These are phyloP conservation scores for Grigorovia yakushimaensis DNA, from an alignment of 805 yeast species.

Conservation along the genomic window DNA sequence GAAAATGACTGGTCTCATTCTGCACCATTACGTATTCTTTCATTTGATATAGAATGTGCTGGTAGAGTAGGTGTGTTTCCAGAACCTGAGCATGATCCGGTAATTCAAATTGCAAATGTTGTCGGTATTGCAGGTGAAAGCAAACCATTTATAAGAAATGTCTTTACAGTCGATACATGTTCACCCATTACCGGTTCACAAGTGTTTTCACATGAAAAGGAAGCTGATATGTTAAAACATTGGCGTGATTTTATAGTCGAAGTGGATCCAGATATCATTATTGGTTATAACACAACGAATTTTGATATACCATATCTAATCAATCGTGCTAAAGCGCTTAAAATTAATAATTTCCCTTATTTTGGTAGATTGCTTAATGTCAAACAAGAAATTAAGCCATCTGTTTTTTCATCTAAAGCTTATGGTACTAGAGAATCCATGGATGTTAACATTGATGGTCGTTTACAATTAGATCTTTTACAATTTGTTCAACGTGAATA, in stretches of 20 bases:
- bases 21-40: conserved; percentile 87
- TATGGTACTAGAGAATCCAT: conserved; percentile 94
- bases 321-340: conserved; percentile 74
- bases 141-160: conserved; percentile 89
- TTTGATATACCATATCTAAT: conserved; percentile 90
- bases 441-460: conserved; percentile 85
- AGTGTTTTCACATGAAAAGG: conserved; percentile 64
- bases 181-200: conserved; percentile 91
- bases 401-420: conserved; percentile 86
- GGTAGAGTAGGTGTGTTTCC: conserved; percentile 97
- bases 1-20: conserved; percentile 90
- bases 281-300: conserved; percentile 91
- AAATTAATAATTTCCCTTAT: conserved; percentile 60
- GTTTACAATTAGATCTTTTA: conserved; percentile 86
- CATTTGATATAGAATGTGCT: conserved; percentile 97
- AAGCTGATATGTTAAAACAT: conserved; percentile 67
- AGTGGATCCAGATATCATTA: conserved; percentile 91
- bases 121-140: conserved; percentile 65
- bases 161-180: conserved; percentile 87
- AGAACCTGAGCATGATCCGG: conserved; percentile 86
- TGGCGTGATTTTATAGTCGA: conserved; percentile 83
- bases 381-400: conserved; percentile 69
- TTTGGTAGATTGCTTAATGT: conserved; percentile 67
- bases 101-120: conserved; percentile 94
- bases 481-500: conserved; percentile 93